Evolutionary conservation across 176 grass and related monocot genomes (phyloP).

Genomic region (Phoenix roebelenii): DNA sequence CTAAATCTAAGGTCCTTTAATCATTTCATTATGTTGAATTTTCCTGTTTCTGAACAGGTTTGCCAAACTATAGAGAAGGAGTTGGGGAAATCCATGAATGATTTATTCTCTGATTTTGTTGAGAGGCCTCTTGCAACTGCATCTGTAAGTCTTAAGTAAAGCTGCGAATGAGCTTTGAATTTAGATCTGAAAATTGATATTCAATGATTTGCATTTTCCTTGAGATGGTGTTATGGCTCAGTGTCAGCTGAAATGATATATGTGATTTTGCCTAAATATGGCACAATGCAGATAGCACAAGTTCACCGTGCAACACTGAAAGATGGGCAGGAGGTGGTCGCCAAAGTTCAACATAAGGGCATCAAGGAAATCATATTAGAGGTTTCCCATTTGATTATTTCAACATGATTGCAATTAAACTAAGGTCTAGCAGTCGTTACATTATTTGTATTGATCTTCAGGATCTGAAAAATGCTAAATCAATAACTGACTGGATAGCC

Average conservation of each 20-base stretch:
- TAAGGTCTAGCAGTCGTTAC: conserved; percentile 1
- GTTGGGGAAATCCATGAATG: conserved; percentile 58
- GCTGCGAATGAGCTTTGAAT: too few species aligned
- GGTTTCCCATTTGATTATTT: conserved; percentile 41
- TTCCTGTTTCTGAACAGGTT: conserved; percentile 43
- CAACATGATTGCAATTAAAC: conserved; percentile 1
- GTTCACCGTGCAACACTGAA: conserved; percentile 78
- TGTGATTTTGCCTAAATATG: too few species aligned
- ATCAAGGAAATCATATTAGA: conserved; percentile 95
- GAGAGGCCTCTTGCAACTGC: conserved; percentile 84
- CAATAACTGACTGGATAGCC: conserved; percentile 90
- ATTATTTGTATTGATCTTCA: conserved; percentile 28
- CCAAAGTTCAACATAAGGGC: conserved; percentile 93
- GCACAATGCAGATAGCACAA: conserved; percentile 72
- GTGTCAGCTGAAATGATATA: too few species aligned
- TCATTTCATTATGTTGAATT: too few species aligned
- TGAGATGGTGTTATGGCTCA: too few species aligned
- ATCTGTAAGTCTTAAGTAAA: conserved; percentile 48
- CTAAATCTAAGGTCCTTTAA: too few species aligned
- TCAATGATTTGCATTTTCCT: too few species aligned
- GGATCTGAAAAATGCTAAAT: conserved; percentile 98
- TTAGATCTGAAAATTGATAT: too few species aligned
- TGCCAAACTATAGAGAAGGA: conserved; percentile 76
- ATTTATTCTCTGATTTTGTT: conserved; percentile 78
- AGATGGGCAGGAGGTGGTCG: conserved; percentile 88